Percentiles rank a stretch among this genome's conserved stretches.
Evolutionary conservation across 169 alveolate species (phyloP).

Genomic region (Plasmodium relictum): DNA sequence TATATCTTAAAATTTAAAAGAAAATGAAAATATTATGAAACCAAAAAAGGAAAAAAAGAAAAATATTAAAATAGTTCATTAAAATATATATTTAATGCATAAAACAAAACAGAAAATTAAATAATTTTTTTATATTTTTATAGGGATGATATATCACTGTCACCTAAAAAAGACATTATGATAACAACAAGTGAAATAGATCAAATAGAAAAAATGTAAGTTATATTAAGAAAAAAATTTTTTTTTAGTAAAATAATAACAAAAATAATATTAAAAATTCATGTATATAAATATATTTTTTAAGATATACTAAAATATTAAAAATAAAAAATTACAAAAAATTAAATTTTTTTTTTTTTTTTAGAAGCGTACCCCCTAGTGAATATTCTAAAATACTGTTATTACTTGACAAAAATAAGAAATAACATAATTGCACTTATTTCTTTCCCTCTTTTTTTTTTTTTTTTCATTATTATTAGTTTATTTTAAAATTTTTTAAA

Average conservation of each 20-base stretch:
- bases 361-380: slow-evolving; percentile 54
- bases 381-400: slow-evolving; percentile 46
- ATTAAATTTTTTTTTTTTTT: background rate
- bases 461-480: background rate
- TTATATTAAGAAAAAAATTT: background rate
- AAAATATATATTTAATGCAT: too few relatives aligned
- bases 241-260: background rate
- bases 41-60: too few relatives aligned
- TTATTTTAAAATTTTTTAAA: too few relatives aligned
- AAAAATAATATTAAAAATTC: background rate
- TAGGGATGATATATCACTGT: slow-evolving; percentile 73
- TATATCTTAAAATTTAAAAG: background rate
- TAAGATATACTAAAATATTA: too few relatives aligned
- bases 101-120: background rate
- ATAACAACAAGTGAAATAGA: slow-evolving; percentile 71
- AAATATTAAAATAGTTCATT: too few relatives aligned
- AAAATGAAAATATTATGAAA: background rate
- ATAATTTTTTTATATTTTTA: background rate
- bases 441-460: background rate
- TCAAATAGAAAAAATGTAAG: slow-evolving; percentile 77
- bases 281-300: background rate
- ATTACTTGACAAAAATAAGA: slow-evolving; percentile 25
- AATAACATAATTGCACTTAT: background rate
- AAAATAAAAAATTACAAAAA: background rate
- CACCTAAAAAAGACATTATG: slow-evolving; percentile 68